These are phyloP conservation scores for Viola odorata DNA, from an alignment of 345 rosid species.

Conservation along the genomic window DNA sequence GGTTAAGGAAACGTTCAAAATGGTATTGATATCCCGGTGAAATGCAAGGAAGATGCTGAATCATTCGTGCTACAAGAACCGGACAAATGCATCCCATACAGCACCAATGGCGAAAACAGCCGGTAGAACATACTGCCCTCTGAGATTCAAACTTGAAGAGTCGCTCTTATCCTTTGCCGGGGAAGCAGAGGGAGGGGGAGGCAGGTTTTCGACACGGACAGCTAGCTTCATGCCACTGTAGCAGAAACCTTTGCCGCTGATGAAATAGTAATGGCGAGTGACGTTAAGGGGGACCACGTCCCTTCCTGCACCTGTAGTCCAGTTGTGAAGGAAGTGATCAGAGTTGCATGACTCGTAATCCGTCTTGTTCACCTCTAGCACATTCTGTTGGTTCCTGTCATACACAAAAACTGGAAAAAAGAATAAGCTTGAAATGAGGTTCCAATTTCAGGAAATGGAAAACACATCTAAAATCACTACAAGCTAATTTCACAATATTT, in stretches of 20 bases:
- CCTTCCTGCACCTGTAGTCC: slow-evolving; percentile 88
- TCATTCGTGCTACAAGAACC: slow-evolving; percentile 25
- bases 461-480: not conserved
- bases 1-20: slow-evolving; percentile 11
- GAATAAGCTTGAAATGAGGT: not conserved
- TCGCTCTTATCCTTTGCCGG: slow-evolving; percentile 31
- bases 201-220: slow-evolving; percentile 53
- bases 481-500: too few relatives aligned
- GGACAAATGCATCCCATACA: slow-evolving; percentile 46
- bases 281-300: slow-evolving; percentile 83
- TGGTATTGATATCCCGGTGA: too few relatives aligned
- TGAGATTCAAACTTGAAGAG: slow-evolving; percentile 21
- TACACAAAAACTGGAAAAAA: slow-evolving; percentile 65
- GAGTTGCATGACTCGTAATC: slow-evolving; percentile 64
- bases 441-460: not conserved
- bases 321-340: slow-evolving; percentile 61
- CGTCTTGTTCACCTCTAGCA: slow-evolving; percentile 85
- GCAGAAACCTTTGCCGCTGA: slow-evolving; percentile 91
- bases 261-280: slow-evolving; percentile 61
- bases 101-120: slow-evolving; percentile 42
- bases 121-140: slow-evolving; percentile 35
- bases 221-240: slow-evolving; percentile 73
- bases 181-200: slow-evolving; percentile 62
- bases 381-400: slow-evolving; percentile 76
- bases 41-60: not conserved